Base-by-base conservation (phyloP, 257 asterid species). In the Solanum pennellii region DNA sequence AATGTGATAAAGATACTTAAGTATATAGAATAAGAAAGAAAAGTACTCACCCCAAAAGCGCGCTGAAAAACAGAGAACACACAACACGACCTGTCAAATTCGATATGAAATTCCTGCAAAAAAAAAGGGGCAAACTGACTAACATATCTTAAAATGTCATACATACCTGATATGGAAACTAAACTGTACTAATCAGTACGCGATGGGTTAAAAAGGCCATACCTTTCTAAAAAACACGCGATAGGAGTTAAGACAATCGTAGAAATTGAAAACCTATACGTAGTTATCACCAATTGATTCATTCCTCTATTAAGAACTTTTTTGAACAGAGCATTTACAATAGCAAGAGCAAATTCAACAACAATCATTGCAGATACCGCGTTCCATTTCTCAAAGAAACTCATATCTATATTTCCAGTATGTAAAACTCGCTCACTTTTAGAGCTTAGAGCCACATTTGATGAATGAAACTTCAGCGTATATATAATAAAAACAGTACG, bases 31-130 rank as follows among this genome's bases (percentile, higher is more conserved):
- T 29, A 25, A 87, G n/a, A 23, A 23, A 44, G 44, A 35, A 29
- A 86, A 56, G n/a, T 18, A 71, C 94, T 87, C 73, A 96, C 99
- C 99, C 99, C 3, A 93, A 83, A 42, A 95, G 90, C 1, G 93
- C 95, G 49, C 94, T 90, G 41, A 95, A 52, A 82, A 96, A 95
- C 86, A 96, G 90, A 74, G 86, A 90, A 45, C 93, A 91, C 23
- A 92, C 62, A 87, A 95, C 31, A n/a, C 93, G 66, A 23, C 72
- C 87, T 14, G 94, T 92, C 86, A 96, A 92, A 87, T 74, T 72
- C 90, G 76, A 41, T 41, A 41, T 85, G n/a, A 68, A 65, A 41
- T 68, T 85, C 87, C 87, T 85, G 82, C 60, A 85, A n/a, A 68
- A n/a, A 37, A 37, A 37, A 5, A 37, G 7, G 39, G 93, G 91